Evolutionary conservation across 2,329 filamentous ascomycete genomes (phyloP).

Genomic region (Phaeophleospora eucalypticola): DNA sequence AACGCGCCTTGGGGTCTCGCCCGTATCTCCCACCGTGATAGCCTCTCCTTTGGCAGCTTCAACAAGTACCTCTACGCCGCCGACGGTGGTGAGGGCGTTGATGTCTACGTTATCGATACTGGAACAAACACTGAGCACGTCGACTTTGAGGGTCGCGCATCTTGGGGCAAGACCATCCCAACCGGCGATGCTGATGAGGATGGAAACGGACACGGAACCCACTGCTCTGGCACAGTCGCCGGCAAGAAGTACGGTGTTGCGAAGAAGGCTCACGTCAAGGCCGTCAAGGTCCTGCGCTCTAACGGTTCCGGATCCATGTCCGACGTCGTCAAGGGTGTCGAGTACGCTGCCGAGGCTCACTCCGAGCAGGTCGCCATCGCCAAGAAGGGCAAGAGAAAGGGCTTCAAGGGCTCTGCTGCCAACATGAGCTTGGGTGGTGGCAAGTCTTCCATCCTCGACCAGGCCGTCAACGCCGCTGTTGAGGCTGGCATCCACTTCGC

Average conservation of each 20-base stretch:
- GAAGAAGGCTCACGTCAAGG: slow-evolving; percentile 96
- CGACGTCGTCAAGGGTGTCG: slow-evolving; percentile 96
- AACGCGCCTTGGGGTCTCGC: slow-evolving; percentile 98
- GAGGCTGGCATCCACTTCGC: slow-evolving; percentile 92
- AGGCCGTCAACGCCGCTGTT: slow-evolving; percentile 90
- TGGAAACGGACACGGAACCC: slow-evolving; percentile 97
- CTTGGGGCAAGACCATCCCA: slow-evolving; percentile 97
- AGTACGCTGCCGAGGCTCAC: slow-evolving; percentile 84
- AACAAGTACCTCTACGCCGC: slow-evolving; percentile 96
- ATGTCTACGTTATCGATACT: slow-evolving; percentile 98
- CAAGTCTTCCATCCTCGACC: slow-evolving; percentile 88
- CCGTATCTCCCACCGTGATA: slow-evolving; percentile 90
- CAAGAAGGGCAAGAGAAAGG: slow-evolving; percentile 85
- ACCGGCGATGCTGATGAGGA: slow-evolving; percentile 77
- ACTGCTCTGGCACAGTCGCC: slow-evolving; percentile 96
- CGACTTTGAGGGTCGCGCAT: slow-evolving; percentile 92
- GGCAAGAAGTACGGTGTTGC: slow-evolving; percentile 99
- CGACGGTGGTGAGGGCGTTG: slow-evolving; percentile 92
- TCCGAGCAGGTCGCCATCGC: slow-evolving; percentile 68
- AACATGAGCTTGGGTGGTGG: slow-evolving; percentile 99
- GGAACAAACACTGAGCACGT: slow-evolving; percentile 92
- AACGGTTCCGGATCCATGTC: slow-evolving; percentile 98
- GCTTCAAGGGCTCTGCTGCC: slow-evolving; percentile 97
- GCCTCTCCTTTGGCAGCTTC: slow-evolving; percentile 83
- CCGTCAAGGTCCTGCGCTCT: slow-evolving; percentile 96